Evolutionary conservation across 1,284 basidiomycete genomes (phyloP).

Genomic region (Golubevia pallescens): DNA sequence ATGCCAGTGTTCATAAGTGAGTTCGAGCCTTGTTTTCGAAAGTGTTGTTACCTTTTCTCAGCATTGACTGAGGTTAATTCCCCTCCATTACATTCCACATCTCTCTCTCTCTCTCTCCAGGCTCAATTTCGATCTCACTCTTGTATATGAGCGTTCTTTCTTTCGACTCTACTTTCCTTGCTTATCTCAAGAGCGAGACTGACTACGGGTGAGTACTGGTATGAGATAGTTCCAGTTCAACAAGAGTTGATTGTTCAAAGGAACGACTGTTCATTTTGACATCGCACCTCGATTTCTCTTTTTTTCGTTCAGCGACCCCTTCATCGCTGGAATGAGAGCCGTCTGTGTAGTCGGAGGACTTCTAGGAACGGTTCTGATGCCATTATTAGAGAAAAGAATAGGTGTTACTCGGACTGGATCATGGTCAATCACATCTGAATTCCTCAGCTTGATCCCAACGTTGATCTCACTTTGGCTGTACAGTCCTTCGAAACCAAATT

Average conservation of each 20-base stretch:
- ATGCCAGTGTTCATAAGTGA: slow-evolving; percentile 67
- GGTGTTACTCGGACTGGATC: slow-evolving; percentile 68
- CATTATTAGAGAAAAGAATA: slow-evolving; percentile 66
- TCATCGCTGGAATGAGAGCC: slow-evolving; percentile 70
- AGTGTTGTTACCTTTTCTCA: slow-evolving; percentile 7
- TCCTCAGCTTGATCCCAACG: slow-evolving; percentile 26
- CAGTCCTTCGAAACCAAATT: slow-evolving; percentile 16
- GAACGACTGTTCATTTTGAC: too few species aligned
- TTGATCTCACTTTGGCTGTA: slow-evolving; percentile 34
- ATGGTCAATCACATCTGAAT: slow-evolving; percentile 63
- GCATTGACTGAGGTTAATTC: slow-evolving; percentile 18
- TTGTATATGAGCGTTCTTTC: slow-evolving; percentile 69
- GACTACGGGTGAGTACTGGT: slow-evolving; percentile 21
- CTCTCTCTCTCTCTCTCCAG: neutral
- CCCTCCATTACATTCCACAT: neutral
- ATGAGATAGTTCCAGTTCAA: too few species aligned
- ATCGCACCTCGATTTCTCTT: too few species aligned
- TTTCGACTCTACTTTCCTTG: slow-evolving; percentile 45
- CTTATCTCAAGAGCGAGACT: slow-evolving; percentile 51
- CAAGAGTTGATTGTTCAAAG: too few species aligned
- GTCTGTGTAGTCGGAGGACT: slow-evolving; percentile 68
- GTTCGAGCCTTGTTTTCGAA: slow-evolving; percentile 1
- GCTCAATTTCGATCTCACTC: slow-evolving; percentile 68
- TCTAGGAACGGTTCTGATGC: slow-evolving; percentile 67
- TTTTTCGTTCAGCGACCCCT: slow-evolving; percentile 67